Conservation (phyloP, 345 rosid species). For the Eucalyptus erythrocorys region DNA sequence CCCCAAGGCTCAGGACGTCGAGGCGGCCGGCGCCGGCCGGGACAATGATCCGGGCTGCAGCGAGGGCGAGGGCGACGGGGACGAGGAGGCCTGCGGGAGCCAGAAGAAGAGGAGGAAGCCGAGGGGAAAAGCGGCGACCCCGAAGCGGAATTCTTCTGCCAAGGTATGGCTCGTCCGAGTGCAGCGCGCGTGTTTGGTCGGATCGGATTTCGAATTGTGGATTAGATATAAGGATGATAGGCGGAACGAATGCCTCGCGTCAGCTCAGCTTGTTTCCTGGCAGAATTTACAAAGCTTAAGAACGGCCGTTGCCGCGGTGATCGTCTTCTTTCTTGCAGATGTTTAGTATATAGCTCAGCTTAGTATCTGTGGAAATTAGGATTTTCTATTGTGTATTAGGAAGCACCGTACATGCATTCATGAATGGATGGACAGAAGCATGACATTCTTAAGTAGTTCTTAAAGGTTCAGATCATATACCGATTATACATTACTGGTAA, state of each 20-base stretch:
- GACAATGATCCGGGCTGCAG: slow-evolving; percentile 3
- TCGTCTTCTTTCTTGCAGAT: neutral
- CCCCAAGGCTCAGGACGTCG: slow-evolving; percentile 21
- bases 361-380: neutral
- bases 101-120: slow-evolving; percentile 47
- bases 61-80: slow-evolving; percentile 10
- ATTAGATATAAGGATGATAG: neutral
- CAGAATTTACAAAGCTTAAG: neutral
- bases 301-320: neutral
- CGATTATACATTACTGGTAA: neutral
- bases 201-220: neutral
- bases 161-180: slow-evolving; percentile 20
- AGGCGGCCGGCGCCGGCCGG: slow-evolving; percentile 8
- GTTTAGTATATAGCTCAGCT: neutral
- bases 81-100: slow-evolving; percentile 34
- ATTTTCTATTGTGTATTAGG: neutral
- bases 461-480: neutral
- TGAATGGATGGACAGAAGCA: neutral
- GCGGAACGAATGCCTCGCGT: neutral
- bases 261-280: neutral
- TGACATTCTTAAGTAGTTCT: neutral
- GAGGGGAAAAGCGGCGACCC: slow-evolving; percentile 24
- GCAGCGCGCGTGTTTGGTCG: neutral
- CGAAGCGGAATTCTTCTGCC: slow-evolving; percentile 23
- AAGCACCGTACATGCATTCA: neutral